Percentiles rank a stretch among this genome's conserved stretches.
These are phyloP conservation scores for Aspergillus novofumigatus DNA, from an alignment of 2,329 filamentous ascomycete genomes.

Conservation along the genomic window DNA sequence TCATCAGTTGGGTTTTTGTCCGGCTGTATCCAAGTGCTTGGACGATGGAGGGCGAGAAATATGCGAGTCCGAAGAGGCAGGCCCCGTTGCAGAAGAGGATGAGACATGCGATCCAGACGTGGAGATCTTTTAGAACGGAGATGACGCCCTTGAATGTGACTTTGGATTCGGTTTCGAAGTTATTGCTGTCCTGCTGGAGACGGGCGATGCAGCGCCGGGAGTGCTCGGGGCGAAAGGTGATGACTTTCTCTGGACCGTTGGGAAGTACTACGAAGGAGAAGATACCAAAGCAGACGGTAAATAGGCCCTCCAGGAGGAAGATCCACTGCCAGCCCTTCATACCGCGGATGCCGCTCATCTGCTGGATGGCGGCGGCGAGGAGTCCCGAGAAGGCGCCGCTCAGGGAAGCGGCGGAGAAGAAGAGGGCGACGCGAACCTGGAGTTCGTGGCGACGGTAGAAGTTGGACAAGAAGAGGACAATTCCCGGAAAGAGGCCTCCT, in stretches of 20 bases:
- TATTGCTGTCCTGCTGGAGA: conserved; percentile 10
- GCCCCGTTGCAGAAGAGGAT: conserved; percentile 12
- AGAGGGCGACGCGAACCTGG: conserved; percentile 25
- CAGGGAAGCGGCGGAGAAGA: conserved; percentile 25
- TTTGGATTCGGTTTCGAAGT: conserved; percentile 7
- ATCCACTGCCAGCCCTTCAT: conserved; percentile 31
- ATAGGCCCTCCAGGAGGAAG: conserved; percentile 44
- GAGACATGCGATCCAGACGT: conserved; percentile 7
- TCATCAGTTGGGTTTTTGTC: conserved; percentile 28
- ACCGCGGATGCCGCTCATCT: conserved; percentile 40
- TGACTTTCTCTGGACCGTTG: conserved; percentile 59
- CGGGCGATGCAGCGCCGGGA: conserved; percentile 19
- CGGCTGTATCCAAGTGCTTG: conserved; percentile 23
- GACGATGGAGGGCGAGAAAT: conserved; percentile 26
- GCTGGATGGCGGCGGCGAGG: conserved; percentile 45
- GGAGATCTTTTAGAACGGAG: conserved; percentile 9
- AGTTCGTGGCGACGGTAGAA: conserved; percentile 29
- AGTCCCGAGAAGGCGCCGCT: conserved; percentile 47
- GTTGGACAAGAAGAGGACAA: conserved; percentile 15
- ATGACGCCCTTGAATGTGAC: conserved; percentile 6
- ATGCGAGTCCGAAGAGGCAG: conserved; percentile 17
- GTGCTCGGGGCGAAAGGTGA: conserved; percentile 52
- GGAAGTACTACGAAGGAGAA: conserved; percentile 53
- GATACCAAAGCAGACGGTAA: conserved; percentile 41
- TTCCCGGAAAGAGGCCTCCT: conserved; percentile 53